Percentiles rank a stretch among this genome's conserved stretches.
These are phyloP conservation scores for Vanderwaltozyma yarrowii DNA, from an alignment of 805 yeast genomes.

Conservation along the genomic window DNA sequence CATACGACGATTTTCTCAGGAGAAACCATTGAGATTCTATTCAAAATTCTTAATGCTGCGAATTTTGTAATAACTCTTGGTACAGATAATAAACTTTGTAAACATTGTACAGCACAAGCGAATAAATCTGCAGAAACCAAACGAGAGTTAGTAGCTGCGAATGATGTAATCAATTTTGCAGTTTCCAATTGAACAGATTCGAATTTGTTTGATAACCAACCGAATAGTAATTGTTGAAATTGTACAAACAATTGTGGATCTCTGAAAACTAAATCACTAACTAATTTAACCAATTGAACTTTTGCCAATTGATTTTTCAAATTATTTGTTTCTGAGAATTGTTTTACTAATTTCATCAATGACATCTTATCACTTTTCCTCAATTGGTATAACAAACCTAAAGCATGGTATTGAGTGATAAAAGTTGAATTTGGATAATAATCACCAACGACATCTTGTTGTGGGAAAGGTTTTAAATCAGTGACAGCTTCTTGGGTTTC, in stretches of 20 bases:
- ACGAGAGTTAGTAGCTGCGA: constrained; percentile 44
- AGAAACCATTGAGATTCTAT: constrained; percentile 68
- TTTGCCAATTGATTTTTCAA: constrained; percentile 76
- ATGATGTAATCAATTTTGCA: constrained; percentile 42
- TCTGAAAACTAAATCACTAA: constrained; percentile 60
- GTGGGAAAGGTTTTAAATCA: constrained; percentile 32
- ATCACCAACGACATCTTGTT: constrained; percentile 26
- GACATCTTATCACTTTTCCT: constrained; percentile 93
- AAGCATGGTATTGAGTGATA: constrained; percentile 91
- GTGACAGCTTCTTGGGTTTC: constrained; percentile 88
- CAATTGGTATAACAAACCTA: constrained; percentile 80
- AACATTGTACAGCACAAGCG: constrained; percentile 57
- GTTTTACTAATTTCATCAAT: constrained; percentile 77
- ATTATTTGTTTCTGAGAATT: constrained; percentile 48
- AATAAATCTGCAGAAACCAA: constrained; percentile 54
- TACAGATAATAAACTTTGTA: constrained; percentile 70
- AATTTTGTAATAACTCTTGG: constrained; percentile 87
- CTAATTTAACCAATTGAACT: constrained; percentile 74
- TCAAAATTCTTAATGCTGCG: constrained; percentile 85
- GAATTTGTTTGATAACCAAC: constrained; percentile 67
- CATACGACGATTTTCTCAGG: constrained; percentile 74
- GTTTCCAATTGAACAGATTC: constrained; percentile 92
- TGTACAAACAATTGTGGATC: constrained; percentile 48
- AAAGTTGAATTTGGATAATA: constrained; percentile 62
- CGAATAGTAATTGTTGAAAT: constrained; percentile 45